These are phyloP conservation scores for Trichoderma gamsii DNA, from an alignment of 495 filamentous ascomycete species.

Conservation along the genomic window DNA sequence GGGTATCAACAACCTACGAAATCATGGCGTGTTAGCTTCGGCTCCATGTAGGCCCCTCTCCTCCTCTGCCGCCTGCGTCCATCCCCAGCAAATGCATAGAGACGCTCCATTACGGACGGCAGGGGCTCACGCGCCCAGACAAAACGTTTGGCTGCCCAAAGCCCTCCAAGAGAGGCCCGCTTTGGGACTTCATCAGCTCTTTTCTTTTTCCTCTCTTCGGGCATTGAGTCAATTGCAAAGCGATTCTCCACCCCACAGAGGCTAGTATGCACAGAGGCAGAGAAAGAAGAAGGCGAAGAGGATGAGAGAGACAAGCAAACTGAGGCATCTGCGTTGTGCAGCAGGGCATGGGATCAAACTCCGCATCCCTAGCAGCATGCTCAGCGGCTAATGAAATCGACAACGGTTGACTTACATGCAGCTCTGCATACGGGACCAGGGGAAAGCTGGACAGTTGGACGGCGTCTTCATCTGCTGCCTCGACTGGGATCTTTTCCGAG, in stretches of 20 bases:
- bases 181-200: not conserved
- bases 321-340: conserved; percentile 16
- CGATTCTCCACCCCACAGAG: not conserved
- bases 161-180: conserved; percentile 4
- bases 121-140: not conserved
- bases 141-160: conserved; percentile 13
- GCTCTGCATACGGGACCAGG: conserved; percentile 65
- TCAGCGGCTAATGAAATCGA: conserved; percentile 6
- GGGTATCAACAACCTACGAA: conserved; percentile 69
- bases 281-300: not conserved
- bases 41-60: conserved; percentile 16
- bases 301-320: conserved; percentile 6
- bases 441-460: conserved; percentile 56
- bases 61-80: conserved; percentile 16
- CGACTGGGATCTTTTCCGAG: conserved; percentile 45
- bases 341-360: conserved; percentile 8
- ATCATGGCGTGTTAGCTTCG: conserved; percentile 19
- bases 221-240: conserved; percentile 2
- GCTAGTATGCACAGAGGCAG: not conserved
- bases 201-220: not conserved
- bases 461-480: conserved; percentile 62
- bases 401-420: conserved; percentile 54
- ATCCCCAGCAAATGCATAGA: conserved; percentile 18
- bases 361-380: not conserved
- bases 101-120: conserved; percentile 5